These are phyloP conservation scores for Exophiala viscosa DNA, from an alignment of 2,329 filamentous ascomycete species.

Conservation along the genomic window DNA sequence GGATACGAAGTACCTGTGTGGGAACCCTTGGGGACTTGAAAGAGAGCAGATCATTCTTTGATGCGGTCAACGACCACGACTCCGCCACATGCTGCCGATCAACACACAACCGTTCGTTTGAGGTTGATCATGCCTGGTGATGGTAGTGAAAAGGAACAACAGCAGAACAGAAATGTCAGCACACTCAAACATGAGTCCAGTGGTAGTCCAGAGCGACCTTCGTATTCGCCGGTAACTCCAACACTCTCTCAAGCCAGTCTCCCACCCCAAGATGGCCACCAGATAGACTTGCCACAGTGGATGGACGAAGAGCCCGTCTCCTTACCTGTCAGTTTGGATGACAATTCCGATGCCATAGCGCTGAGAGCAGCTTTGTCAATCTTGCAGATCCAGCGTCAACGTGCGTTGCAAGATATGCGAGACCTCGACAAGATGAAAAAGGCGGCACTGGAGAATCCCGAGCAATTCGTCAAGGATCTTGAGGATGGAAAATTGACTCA, in stretches of 20 bases:
- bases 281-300: slow-evolving; percentile 18
- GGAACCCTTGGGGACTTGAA: background rate
- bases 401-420: slow-evolving; percentile 71
- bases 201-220: slow-evolving; percentile 37
- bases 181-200: slow-evolving; percentile 19
- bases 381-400: slow-evolving; percentile 78
- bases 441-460: slow-evolving; percentile 66
- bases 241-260: slow-evolving; percentile 35
- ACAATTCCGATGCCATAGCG: slow-evolving; percentile 82
- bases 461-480: slow-evolving; percentile 68
- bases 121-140: slow-evolving; percentile 17
- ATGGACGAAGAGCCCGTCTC: slow-evolving; percentile 34
- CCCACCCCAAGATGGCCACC: slow-evolving; percentile 12
- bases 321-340: slow-evolving; percentile 45
- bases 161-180: background rate
- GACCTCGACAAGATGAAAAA: slow-evolving; percentile 66
- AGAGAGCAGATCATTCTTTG: slow-evolving; percentile 28
- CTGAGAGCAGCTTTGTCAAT: slow-evolving; percentile 80
- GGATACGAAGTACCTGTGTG: background rate
- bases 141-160: slow-evolving; percentile 2
- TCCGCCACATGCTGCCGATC: background rate
- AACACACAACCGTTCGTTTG: slow-evolving; percentile 3
- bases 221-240: slow-evolving; percentile 47
- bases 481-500: slow-evolving; percentile 56
- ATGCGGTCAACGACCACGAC: background rate